Evolutionary conservation across 1,139 yeast species (phyloP).

Genomic region (Arxiozyma telluris): DNA sequence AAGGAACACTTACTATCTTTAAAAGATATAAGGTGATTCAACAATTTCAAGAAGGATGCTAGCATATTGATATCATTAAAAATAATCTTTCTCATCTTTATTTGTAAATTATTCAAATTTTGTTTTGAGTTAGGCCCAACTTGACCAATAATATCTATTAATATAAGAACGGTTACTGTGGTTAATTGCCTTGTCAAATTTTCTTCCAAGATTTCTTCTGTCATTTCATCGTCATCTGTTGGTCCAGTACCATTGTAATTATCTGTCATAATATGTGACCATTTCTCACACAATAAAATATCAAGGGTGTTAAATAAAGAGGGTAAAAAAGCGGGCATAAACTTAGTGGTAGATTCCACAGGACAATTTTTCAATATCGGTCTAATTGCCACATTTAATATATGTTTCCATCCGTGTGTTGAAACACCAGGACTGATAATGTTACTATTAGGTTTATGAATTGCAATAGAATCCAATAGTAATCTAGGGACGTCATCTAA

Average conservation of each 20-base stretch:
- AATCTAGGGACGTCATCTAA: constrained; percentile 70
- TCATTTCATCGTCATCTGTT: constrained; percentile 64
- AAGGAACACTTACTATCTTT: constrained; percentile 89
- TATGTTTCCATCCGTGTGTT: constrained; percentile 93
- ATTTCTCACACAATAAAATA: constrained; percentile 53
- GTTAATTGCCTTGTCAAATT: constrained; percentile 87
- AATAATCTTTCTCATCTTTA: constrained; percentile 56
- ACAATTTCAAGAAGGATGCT: constrained; percentile 68
- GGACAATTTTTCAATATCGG: constrained; percentile 89
- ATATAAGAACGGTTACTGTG: constrained; percentile 80
- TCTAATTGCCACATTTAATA: constrained; percentile 81
- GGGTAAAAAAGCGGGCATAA: constrained; percentile 73
- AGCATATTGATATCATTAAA: constrained; percentile 56
- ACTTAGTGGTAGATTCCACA: constrained; percentile 50
- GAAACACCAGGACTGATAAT: constrained; percentile 69
- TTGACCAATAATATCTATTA: constrained; percentile 86
- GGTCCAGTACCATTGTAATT: constrained; percentile 41
- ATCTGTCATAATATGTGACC: constrained; percentile 73
- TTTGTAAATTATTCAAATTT: constrained; percentile 43
- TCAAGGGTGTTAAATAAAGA: constrained; percentile 66
- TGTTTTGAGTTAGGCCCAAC: constrained; percentile 28
- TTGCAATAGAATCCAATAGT: constrained; percentile 48
- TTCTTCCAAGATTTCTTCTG: constrained; percentile 98
- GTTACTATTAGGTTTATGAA: constrained; percentile 61
- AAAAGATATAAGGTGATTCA: constrained; percentile 70